phyloP scores from a whole-genome alignment of 1,284 basidiomycete species.

The Fomitopsis pinicola region DNA sequence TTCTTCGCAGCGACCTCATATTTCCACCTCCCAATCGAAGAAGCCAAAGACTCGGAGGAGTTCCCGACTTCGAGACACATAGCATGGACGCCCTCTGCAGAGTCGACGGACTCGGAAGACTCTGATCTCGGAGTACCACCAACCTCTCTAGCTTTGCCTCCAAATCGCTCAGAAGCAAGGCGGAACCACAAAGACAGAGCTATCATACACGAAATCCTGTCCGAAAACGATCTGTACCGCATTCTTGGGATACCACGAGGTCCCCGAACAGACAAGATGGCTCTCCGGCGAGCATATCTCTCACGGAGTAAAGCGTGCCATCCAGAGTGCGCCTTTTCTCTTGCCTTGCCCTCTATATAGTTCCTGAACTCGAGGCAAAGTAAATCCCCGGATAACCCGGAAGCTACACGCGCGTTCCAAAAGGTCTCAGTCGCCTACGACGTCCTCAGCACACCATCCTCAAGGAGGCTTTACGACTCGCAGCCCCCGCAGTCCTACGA shows the following conservation, averaged over 20 bases:
- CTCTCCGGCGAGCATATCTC: conserved; percentile 74
- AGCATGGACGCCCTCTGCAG: conserved; percentile 34
- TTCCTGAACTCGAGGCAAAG: conserved; percentile 31
- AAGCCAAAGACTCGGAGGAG: conserved; percentile 38
- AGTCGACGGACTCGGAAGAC: conserved; percentile 15
- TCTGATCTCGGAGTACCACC: conserved; percentile 14
- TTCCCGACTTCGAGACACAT: conserved; percentile 39
- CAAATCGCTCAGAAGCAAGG: conserved; percentile 6
- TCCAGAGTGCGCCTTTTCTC: conserved; percentile 61
- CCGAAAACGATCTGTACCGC: conserved; percentile 61
- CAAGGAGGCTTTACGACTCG: conserved; percentile 67
- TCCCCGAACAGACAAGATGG: conserved; percentile 52
- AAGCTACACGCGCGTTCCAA: conserved; percentile 81
- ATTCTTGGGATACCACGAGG: conserved; percentile 63
- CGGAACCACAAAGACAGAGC: conserved; percentile 21
- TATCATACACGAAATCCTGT: conserved; percentile 51
- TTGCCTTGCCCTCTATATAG: neutral
- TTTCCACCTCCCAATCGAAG: conserved; percentile 60
- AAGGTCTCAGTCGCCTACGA: conserved; percentile 82
- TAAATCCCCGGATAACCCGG: conserved; percentile 75
- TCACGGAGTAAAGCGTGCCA: conserved; percentile 73
- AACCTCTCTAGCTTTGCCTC: conserved; percentile 23
- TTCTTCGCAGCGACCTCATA: conserved; percentile 43
- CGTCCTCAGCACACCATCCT: conserved; percentile 70
- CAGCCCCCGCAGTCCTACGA: conserved; percentile 46